phyloP scores from a whole-genome alignment of 345 rosid genomes.

The Moricandia arvensis region DNA sequence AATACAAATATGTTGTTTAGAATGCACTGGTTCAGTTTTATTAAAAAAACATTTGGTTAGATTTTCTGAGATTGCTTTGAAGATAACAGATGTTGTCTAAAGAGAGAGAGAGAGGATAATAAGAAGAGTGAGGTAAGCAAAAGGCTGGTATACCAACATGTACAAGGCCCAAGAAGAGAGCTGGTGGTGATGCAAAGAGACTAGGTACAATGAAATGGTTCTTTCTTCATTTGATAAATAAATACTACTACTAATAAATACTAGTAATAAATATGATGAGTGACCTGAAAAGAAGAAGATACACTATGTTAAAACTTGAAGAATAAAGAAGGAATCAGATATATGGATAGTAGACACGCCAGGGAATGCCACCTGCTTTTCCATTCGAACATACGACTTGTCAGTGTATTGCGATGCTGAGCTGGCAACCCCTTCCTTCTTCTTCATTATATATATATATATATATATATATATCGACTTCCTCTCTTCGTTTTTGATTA shows the following conservation, averaged over 20 bases:
- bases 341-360: not conserved
- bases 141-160: not conserved
- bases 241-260: not conserved
- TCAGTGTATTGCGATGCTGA: conserved; percentile 16
- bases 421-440: conserved; percentile 24
- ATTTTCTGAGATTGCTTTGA: not conserved
- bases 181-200: conserved; percentile 13
- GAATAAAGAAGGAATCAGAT: not conserved
- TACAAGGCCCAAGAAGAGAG: not conserved
- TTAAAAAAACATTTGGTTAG: too few species aligned
- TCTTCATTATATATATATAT: conserved; percentile 2
- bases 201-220: not conserved
- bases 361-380: not conserved
- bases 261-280: not conserved
- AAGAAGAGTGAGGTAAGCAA: not conserved
- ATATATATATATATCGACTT: not conserved
- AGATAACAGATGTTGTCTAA: not conserved
- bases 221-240: not conserved
- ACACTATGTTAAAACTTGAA: not conserved
- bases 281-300: not conserved
- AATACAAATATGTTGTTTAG: not conserved
- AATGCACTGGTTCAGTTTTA: too few species aligned
- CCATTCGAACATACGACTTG: conserved; percentile 11
- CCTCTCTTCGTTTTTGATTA: conserved; percentile 5
- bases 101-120: not conserved